phyloP scores from a whole-genome alignment of 495 filamentous ascomycete genomes.

The Achaetomiella virescens region DNA sequence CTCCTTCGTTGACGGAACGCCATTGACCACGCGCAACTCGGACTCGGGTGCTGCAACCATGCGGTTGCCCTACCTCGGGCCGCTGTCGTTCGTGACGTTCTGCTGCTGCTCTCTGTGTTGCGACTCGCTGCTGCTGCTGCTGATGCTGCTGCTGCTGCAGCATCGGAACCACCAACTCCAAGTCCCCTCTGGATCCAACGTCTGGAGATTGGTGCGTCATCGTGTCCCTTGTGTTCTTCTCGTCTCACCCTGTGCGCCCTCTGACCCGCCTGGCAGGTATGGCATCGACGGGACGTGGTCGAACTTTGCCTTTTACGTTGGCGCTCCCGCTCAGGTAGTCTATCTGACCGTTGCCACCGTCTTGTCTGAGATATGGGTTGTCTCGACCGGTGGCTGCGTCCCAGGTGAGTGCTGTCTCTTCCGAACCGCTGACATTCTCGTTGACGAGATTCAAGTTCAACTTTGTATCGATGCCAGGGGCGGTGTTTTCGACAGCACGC shows the following conservation, averaged over 20 bases:
- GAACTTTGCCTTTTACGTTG: conserved; percentile 48
- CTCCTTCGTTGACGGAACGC: conserved; percentile 24
- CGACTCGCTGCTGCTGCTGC: conserved; percentile 27
- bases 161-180: conserved; percentile 5
- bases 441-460: conserved; percentile 30
- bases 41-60: conserved; percentile 29
- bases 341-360: conserved; percentile 53
- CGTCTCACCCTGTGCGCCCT: conserved; percentile 7
- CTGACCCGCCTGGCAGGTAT: conserved; percentile 35
- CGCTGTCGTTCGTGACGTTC: conserved; percentile 34
- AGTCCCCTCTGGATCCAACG: conserved; percentile 37
- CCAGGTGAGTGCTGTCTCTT: conserved; percentile 27
- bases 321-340: conserved; percentile 50
- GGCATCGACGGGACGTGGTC: conserved; percentile 50
- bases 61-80: conserved; percentile 28
- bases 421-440: conserved; percentile 13
- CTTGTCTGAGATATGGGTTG: conserved; percentile 52
- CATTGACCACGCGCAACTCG: conserved; percentile 10
- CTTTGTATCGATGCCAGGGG: conserved; percentile 45
- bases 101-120: conserved; percentile 33
- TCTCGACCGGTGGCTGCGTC: conserved; percentile 46
- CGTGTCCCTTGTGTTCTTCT: neutral
- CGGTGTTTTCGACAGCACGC: conserved; percentile 42
- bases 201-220: conserved; percentile 38
- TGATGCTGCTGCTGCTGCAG: conserved; percentile 19